Evolutionary conservation across 306 rosid genomes (phyloP).

Genomic region (Ormosia emarginata): DNA sequence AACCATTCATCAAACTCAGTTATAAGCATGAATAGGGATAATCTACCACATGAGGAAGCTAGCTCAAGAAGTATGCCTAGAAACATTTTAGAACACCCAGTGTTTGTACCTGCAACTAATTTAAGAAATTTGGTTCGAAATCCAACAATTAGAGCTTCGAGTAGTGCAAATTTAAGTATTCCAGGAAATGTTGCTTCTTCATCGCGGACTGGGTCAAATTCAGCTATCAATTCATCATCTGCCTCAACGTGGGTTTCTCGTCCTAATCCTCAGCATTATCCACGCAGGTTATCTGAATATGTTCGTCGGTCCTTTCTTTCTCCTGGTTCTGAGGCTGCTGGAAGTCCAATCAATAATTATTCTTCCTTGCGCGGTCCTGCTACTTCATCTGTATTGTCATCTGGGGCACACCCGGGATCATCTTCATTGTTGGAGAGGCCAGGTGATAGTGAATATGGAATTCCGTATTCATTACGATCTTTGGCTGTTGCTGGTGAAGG

Average conservation of each 20-base stretch:
- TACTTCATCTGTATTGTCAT: slow-evolving; percentile 50
- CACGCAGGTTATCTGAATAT: slow-evolving; percentile 74
- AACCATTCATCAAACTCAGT: slow-evolving; percentile 50
- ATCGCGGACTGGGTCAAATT: slow-evolving; percentile 46
- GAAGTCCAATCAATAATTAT: slow-evolving; percentile 47
- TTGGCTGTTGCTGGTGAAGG: slow-evolving; percentile 74
- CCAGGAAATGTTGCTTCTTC: slow-evolving; percentile 73
- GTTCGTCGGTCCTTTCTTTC: slow-evolving; percentile 74
- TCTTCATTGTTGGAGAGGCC: slow-evolving; percentile 76
- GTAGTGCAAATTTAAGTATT: slow-evolving; percentile 44
- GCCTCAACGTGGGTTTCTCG: slow-evolving; percentile 66
- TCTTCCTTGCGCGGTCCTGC: slow-evolving; percentile 55
- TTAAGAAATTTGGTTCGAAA: slow-evolving; percentile 53
- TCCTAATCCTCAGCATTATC: slow-evolving; percentile 67
- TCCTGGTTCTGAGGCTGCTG: slow-evolving; percentile 63
- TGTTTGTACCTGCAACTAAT: slow-evolving; percentile 62
- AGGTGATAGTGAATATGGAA: slow-evolving; percentile 59
- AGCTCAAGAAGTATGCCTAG: slow-evolving; percentile 60
- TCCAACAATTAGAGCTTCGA: slow-evolving; percentile 45
- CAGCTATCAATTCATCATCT: slow-evolving; percentile 56
- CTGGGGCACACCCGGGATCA: slow-evolving; percentile 62
- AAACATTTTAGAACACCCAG: slow-evolving; percentile 62
- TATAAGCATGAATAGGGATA: slow-evolving; percentile 47
- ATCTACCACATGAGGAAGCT: slow-evolving; percentile 43
- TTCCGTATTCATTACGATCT: slow-evolving; percentile 71